phyloP scores from a whole-genome alignment of 2,329 filamentous ascomycete species.

The Passalora sequoiae region DNA sequence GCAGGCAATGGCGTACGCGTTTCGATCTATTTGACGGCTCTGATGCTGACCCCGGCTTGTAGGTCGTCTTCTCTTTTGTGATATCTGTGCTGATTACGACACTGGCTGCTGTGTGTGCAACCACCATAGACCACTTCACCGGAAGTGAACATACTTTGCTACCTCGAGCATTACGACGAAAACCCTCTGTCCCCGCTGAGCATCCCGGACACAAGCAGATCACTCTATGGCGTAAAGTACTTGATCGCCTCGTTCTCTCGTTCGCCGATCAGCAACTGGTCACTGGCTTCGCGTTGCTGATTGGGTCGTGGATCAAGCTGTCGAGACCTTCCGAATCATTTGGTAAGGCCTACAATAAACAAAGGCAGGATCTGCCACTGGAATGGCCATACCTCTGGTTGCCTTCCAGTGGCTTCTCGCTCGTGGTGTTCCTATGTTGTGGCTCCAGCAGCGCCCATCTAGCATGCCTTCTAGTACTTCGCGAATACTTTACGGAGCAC shows the following conservation, averaged over 20 bases:
- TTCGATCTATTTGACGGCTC: neutral
- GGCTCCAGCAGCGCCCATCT: conserved; percentile 10
- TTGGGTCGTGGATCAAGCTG: conserved; percentile 5
- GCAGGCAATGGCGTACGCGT: neutral
- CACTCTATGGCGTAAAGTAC: conserved; percentile 6
- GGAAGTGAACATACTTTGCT: conserved; percentile 3
- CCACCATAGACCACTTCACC: neutral
- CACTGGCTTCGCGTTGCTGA: conserved; percentile 6
- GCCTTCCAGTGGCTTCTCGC: conserved; percentile 2
- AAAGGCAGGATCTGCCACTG: neutral
- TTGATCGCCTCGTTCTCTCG: conserved; percentile 2
- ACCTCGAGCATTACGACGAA: neutral
- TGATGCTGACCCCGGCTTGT: neutral
- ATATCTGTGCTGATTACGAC: conserved; percentile 1
- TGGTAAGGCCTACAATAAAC: neutral
- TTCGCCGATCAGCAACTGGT: conserved; percentile 12
- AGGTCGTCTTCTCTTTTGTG: conserved; percentile 7
- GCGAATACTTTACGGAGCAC: conserved; percentile 7
- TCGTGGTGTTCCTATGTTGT: conserved; percentile 9
- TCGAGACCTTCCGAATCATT: neutral
- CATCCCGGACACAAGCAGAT: neutral
- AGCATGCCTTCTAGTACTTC: conserved; percentile 6
- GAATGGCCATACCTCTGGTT: neutral
- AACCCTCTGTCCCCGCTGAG: neutral
- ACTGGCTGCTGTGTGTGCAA: neutral